Evolutionary conservation across 768 basidiomycete genomes (phyloP).

Genomic region (Phanerodontia chrysosporium): DNA sequence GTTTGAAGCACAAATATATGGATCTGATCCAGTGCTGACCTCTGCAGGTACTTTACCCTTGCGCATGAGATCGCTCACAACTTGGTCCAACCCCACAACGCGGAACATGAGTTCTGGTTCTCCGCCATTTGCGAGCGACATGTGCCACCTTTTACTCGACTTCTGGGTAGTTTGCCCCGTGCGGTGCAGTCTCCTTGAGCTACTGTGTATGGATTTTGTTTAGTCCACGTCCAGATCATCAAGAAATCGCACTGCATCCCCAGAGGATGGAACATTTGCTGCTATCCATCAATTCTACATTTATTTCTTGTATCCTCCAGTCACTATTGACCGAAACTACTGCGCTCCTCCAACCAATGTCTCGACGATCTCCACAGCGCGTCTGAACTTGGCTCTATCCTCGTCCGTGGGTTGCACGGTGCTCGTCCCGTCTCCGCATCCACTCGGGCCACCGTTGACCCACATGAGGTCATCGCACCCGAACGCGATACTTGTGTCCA

Average conservation of each 20-base stretch:
- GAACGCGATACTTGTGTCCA: slow-evolving; percentile 63
- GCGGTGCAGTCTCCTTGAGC: no score
- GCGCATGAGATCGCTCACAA: slow-evolving; percentile 96
- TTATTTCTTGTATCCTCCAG: no score
- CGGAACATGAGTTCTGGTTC: slow-evolving; percentile 93
- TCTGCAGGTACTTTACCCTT: slow-evolving; percentile 76
- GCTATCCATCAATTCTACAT: no score
- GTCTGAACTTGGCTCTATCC: slow-evolving; percentile 62
- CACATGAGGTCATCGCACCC: slow-evolving; percentile 54
- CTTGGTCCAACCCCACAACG: slow-evolving; percentile 80
- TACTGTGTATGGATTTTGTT: no score
- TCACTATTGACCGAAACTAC: no score
- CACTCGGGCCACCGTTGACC: slow-evolving; percentile 57
- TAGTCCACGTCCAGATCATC: no score
- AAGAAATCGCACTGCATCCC: no score
- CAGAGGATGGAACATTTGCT: no score
- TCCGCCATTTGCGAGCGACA: slow-evolving; percentile 81
- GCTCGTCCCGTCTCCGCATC: slow-evolving; percentile 52
- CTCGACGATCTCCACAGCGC: slow-evolving; percentile 66
- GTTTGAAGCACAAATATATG: slow-evolving; percentile 10
- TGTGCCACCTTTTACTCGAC: slow-evolving; percentile 22
- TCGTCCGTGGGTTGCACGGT: slow-evolving; percentile 48
- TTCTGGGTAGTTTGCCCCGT: neutral
- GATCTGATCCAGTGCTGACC: neutral
- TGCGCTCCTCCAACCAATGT: slow-evolving; percentile 34